phyloP scores from a whole-genome alignment of 306 rosid genomes.

The Boehmeria nivea region DNA sequence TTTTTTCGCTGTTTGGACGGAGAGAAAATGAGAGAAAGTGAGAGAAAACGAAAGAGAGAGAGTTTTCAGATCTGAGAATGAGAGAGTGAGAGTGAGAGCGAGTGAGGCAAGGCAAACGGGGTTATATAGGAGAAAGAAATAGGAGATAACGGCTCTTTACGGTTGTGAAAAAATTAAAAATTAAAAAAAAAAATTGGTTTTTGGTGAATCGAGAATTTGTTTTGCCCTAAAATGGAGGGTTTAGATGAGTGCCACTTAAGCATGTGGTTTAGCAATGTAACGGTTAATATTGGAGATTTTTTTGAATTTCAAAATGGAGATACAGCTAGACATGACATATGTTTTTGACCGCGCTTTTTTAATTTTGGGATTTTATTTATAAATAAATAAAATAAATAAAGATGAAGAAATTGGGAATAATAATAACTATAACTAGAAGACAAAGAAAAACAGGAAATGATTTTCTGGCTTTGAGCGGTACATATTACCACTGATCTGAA shows the following conservation, averaged over 20 bases:
- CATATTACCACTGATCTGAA: no score
- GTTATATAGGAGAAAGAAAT: no score
- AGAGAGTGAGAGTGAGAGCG: slow-evolving; percentile 2
- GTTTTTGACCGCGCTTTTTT: background rate
- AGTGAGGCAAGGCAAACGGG: background rate
- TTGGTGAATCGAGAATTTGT: background rate
- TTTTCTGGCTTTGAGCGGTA: background rate
- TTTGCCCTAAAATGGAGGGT: background rate
- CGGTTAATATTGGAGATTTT: background rate
- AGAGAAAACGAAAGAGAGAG: background rate
- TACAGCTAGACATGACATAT: background rate
- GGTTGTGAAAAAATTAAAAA: background rate
- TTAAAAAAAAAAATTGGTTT: background rate
- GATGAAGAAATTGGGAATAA: no score
- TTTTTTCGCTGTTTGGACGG: background rate
- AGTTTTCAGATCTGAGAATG: background rate
- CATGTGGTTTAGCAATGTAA: background rate
- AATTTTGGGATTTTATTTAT: background rate
- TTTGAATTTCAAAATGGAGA: background rate
- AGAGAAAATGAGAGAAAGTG: background rate
- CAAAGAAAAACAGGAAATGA: background rate
- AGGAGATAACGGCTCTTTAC: slow-evolving; percentile 8
- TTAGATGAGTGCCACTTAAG: background rate
- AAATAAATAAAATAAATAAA: no score
- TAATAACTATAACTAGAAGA: background rate